These are phyloP conservation scores for Aspergillus fumigatus DNA, from an alignment of 2,329 filamentous ascomycete genomes.

Conservation along the genomic window DNA sequence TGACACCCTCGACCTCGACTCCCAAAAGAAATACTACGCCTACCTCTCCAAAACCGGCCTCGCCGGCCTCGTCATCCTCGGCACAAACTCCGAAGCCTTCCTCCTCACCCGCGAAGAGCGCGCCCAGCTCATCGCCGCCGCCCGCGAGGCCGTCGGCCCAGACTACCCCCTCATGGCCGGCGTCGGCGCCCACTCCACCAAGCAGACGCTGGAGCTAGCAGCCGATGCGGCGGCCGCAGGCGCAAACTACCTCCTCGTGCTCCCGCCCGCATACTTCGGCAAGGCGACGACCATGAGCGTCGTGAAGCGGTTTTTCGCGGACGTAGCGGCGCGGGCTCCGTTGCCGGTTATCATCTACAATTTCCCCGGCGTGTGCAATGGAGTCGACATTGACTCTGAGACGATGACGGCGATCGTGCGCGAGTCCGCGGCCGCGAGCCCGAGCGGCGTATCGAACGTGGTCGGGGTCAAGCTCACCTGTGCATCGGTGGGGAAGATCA, in stretches of 20 bases:
- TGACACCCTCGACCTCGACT: constrained; percentile 46
- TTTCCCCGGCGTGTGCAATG: constrained; percentile 65
- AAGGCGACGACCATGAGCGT: constrained; percentile 57
- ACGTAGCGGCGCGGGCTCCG: constrained; percentile 49
- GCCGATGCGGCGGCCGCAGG: constrained; percentile 56
- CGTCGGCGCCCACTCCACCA: constrained; percentile 60
- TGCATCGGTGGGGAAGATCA: constrained; percentile 58
- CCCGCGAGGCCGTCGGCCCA: constrained; percentile 50
- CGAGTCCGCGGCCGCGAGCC: constrained; percentile 28
- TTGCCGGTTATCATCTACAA: constrained; percentile 64
- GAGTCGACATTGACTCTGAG: constrained; percentile 63
- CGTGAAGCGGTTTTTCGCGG: constrained; percentile 55
- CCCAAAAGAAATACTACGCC: constrained; percentile 49
- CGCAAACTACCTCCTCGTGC: constrained; percentile 57
- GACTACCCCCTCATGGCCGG: constrained; percentile 59
- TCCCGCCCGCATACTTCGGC: constrained; percentile 62
- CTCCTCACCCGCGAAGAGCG: constrained; percentile 58
- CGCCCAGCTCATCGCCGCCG: constrained; percentile 51
- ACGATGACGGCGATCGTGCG: constrained; percentile 52
- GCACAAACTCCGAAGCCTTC: constrained; percentile 55
- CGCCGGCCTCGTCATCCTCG: constrained; percentile 50
- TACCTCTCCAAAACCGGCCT: constrained; percentile 50
- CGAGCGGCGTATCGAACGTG: constrained; percentile 47
- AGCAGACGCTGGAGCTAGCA: constrained; percentile 58
- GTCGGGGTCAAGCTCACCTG: constrained; percentile 65